These are phyloP conservation scores for Geosmithia morbida DNA, from an alignment of 2,329 filamentous ascomycete genomes.

Conservation along the genomic window DNA sequence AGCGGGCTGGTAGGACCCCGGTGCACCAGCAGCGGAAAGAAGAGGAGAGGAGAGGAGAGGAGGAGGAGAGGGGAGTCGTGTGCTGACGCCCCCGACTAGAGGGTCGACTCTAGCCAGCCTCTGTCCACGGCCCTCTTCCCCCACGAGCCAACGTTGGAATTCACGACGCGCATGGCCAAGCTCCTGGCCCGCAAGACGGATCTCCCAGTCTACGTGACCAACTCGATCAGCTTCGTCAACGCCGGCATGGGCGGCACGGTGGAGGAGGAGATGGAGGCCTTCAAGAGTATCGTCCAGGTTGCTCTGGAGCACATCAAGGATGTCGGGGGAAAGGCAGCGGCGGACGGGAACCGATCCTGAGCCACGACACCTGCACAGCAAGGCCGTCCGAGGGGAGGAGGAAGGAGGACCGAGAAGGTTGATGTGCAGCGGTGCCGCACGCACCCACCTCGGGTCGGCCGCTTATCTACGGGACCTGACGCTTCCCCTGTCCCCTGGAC, in stretches of 20 bases:
- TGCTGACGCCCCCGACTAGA: conserved; percentile 15
- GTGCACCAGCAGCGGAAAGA: too few relatives aligned
- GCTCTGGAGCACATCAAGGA: conserved; percentile 24
- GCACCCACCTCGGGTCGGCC: too few relatives aligned
- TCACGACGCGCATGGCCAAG: conserved; percentile 73
- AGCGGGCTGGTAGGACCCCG: too few relatives aligned
- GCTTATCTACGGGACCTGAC: too few relatives aligned
- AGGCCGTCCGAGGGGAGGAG: too few relatives aligned
- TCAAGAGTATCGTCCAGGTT: conserved; percentile 59
- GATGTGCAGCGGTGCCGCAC: too few relatives aligned
- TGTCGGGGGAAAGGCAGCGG: too few relatives aligned
- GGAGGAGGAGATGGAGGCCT: conserved; percentile 89
- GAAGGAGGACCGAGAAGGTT: too few relatives aligned
- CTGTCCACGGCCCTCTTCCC: conserved; percentile 69
- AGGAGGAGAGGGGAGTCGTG: background rate
- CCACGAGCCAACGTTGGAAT: conserved; percentile 65
- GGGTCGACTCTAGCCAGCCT: conserved; percentile 42
- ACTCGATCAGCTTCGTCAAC: conserved; percentile 65
- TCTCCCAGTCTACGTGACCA: conserved; percentile 78
- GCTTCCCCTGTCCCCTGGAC: too few relatives aligned
- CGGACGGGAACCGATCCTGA: conserved; percentile 1
- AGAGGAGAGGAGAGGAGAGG: background rate
- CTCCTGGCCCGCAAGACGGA: conserved; percentile 60
- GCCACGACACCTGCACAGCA: too few relatives aligned
- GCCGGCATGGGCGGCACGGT: conserved; percentile 65